These are phyloP conservation scores for Arthroderma sp. DNA, from an alignment of 2,329 filamentous ascomycete genomes.

Conservation along the genomic window DNA sequence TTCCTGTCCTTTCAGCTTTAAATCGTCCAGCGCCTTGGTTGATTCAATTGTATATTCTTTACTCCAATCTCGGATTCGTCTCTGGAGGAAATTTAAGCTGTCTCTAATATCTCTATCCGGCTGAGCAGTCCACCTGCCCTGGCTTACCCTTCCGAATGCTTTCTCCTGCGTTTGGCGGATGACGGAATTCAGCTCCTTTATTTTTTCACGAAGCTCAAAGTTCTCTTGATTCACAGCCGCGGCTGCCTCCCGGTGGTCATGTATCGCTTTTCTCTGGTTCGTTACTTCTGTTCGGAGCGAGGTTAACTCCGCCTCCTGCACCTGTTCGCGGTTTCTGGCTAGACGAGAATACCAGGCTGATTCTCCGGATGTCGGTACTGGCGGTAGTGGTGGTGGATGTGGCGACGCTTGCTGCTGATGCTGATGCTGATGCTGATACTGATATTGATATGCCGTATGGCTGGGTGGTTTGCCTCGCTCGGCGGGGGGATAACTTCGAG, in stretches of 20 bases:
- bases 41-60: conserved; percentile 2
- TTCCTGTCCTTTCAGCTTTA: neutral
- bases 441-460: no score
- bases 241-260: neutral
- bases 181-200: conserved; percentile 1
- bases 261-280: neutral
- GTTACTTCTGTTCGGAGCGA: conserved; percentile 1
- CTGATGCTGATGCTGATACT: no score
- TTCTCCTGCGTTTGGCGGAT: conserved; percentile 4
- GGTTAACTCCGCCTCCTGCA: neutral
- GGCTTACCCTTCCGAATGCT: conserved; percentile 3
- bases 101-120: conserved; percentile 4
- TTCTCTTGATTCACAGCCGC: conserved; percentile 1
- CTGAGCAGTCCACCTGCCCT: conserved; percentile 5
- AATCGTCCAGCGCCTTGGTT: neutral
- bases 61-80: conserved; percentile 3
- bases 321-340: conserved; percentile 1
- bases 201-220: conserved; percentile 1
- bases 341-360: neutral
- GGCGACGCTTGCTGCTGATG: no score
- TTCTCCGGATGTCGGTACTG: no score
- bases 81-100: conserved; percentile 3
- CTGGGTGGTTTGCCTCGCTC: no score
- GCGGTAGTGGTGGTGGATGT: no score
- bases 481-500: no score